Percentiles rank a stretch among this genome's conserved stretches.
These are phyloP conservation scores for Cylindrotheca fusiformis DNA, from an alignment of 108 stramenopile species.

Conservation along the genomic window DNA sequence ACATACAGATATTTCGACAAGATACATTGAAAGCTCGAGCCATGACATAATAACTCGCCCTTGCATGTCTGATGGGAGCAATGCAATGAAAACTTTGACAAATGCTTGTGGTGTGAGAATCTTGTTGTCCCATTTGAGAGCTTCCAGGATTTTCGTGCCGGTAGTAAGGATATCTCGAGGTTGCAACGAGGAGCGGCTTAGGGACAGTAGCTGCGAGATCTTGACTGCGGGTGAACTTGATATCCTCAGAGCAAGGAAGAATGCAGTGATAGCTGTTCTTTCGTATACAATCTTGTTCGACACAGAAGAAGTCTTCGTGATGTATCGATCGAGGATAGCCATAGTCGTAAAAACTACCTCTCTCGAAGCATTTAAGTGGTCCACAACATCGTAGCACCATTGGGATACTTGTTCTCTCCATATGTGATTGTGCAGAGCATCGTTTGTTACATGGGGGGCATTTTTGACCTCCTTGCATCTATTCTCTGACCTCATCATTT, in stretches of 20 bases:
- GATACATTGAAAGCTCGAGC: constrained; percentile 28
- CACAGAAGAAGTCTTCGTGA: constrained; percentile 2
- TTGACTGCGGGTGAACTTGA: constrained; percentile 18
- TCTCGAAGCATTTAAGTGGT: constrained; percentile 36
- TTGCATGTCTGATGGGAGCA: not conserved
- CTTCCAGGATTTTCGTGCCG: constrained; percentile 27
- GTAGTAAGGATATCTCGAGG: constrained; percentile 22
- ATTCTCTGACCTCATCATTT: not conserved
- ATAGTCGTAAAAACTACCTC: constrained; percentile 42
- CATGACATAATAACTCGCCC: not conserved
- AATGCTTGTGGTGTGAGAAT: constrained; percentile 39
- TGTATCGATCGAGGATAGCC: constrained; percentile 45
- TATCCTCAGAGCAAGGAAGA: constrained; percentile 41
- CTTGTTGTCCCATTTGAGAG: constrained; percentile 22
- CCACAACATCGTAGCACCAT: constrained; percentile 53
- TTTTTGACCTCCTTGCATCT: not conserved
- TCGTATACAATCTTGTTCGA: constrained; percentile 29
- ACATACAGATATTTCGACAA: constrained; percentile 38
- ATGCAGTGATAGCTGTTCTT: constrained; percentile 28
- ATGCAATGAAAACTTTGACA: constrained; percentile 11
- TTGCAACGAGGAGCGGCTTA: constrained; percentile 27
- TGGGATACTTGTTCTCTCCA: constrained; percentile 47
- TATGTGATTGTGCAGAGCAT: constrained; percentile 5
- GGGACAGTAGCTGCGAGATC: constrained; percentile 26
- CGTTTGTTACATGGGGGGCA: not conserved